Evolutionary conservation across 345 rosid genomes (phyloP), one percentile per base, ranked within the genome.

Genomic region (Citropsis articulata): DNA sequence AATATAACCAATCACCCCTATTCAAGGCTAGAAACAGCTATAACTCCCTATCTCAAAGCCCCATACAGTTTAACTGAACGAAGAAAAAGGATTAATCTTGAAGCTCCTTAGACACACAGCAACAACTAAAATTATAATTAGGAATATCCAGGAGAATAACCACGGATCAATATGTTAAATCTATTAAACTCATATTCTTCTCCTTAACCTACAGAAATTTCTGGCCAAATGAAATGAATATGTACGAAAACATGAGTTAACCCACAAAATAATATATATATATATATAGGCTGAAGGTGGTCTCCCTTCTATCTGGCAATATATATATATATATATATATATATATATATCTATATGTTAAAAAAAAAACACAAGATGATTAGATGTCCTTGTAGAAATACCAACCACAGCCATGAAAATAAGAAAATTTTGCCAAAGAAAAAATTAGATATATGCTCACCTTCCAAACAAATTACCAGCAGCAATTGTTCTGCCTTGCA

Each of bases 391-490:
- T 69, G 57, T 66, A 72, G 19, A 53, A 61, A 74, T 53, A 56
- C 53, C 12, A 28, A 82, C 45, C 59, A 80, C 22, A 76, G 60
- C 30, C 73, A 73, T 75, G 38, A 22, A 24, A 73, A 36, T 33
- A 35, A 56, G 38, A 55, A 69, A 30, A 9, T 28, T 55, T 66
- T 72, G 33, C 75, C 35, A 9, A n/a, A 22, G 5, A 10, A 53
- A 10, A 53, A 14, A 68, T 66, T 62, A 71, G 60, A 50, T 63
- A 80, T 56, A 66, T 70, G 66, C 72, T 67, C 72, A 92, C 99
- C 99, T 94, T 78, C 98, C 99, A 85, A 96, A 96, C 83, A 96
- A 83, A 83, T 96, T 96, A 83, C 99, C 99, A 59, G 98, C 97
- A 68, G 95, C 91, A 86, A 96, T 71, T 72, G 99, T 96, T 88